A percentile compares a stretch with the other conserved stretches of the same genome.
Conservation (phyloP, 2,329 filamentous ascomycete species). For the Talaromyces pinophilus region DNA sequence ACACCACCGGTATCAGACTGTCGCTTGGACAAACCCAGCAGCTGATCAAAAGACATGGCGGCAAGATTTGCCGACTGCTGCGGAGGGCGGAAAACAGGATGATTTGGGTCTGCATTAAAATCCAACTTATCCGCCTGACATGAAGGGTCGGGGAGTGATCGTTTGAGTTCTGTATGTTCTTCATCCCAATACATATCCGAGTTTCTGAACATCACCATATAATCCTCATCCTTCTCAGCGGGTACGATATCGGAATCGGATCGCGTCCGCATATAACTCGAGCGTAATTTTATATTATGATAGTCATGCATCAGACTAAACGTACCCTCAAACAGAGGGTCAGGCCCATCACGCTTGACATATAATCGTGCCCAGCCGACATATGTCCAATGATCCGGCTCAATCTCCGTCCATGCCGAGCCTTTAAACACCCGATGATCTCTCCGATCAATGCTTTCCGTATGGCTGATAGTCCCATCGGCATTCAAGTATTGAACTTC, state of each 20-base stretch:
- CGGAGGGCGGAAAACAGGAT: conserved; percentile 64
- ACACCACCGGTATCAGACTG: conserved; percentile 69
- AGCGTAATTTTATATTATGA: conserved; percentile 79
- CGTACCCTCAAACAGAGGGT: conserved; percentile 85
- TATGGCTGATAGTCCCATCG: conserved; percentile 67
- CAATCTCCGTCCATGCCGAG: conserved; percentile 67
- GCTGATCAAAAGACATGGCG: conserved; percentile 61
- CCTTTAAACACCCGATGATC: conserved; percentile 86
- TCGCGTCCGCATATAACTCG: conserved; percentile 72
- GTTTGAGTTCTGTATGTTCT: conserved; percentile 64
- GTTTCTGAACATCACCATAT: conserved; percentile 89
- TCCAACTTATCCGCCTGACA: conserved; percentile 75
- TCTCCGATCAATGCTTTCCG: conserved; percentile 70
- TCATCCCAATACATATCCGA: conserved; percentile 66
- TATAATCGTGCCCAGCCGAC: conserved; percentile 86
- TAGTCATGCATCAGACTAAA: conserved; percentile 80
- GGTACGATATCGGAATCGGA: conserved; percentile 70
- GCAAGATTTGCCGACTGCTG: conserved; percentile 59
- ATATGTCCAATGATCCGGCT: conserved; percentile 69
- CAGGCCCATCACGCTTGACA: conserved; percentile 71
- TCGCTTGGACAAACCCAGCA: conserved; percentile 67
- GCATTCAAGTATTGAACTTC: conserved; percentile 69
- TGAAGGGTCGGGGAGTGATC: conserved; percentile 48
- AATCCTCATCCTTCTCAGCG: conserved; percentile 61
- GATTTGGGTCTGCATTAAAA: conserved; percentile 75